Base-by-base conservation (phyloP, 345 rosid species). In the Litchi chinensis region DNA sequence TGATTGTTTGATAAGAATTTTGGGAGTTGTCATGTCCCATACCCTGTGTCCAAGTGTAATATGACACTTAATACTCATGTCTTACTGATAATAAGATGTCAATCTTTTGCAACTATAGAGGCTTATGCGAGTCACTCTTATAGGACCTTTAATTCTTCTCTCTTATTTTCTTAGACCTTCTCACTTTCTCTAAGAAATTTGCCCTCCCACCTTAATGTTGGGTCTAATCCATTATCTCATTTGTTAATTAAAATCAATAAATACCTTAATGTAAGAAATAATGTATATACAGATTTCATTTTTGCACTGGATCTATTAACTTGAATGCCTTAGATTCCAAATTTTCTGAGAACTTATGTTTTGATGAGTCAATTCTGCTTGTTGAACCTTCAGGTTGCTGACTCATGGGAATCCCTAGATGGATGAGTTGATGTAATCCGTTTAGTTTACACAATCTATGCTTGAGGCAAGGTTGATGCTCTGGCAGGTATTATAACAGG, bases 341-440 rank as follows among this genome's bases (percentile, higher is more conserved):
- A 22, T 48, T 24, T 10, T 18, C 18, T 4, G 50, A 63, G 26
- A 52, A 13, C 26, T 50, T 56, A 24, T 22, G 19, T 50, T 76
- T 65, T n/a, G 66, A 56, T 79, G 70, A n/a, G 11, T 59, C 9
- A 56, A 39, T 69, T 13, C 28, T 69, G 57, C 64, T 67, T 71
- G 28, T 67, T 79, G 62, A 46, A 68, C 46, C 32, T 83, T 71
- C 89, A 96, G 99, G 89, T 97, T 76, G 99, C 98, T 40, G 99
- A 94, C 70, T 91, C 97, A 7, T 92, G 98, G 99, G 99, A 94
- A 85, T 88, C 91, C 32, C 86, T 94, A 43, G 98, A 92, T 82
- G 99, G 98, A 78, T 97, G 99, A 98, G 89, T 94, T 0, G 99
- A 97, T 79, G 98, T 98, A 5, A 89, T 93, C 69, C 98, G 98